Percentiles rank a stretch among this genome's conserved stretches.
Evolutionary conservation across 441 rosid species (phyloP).

Genomic region (Biscutella auriculata): DNA sequence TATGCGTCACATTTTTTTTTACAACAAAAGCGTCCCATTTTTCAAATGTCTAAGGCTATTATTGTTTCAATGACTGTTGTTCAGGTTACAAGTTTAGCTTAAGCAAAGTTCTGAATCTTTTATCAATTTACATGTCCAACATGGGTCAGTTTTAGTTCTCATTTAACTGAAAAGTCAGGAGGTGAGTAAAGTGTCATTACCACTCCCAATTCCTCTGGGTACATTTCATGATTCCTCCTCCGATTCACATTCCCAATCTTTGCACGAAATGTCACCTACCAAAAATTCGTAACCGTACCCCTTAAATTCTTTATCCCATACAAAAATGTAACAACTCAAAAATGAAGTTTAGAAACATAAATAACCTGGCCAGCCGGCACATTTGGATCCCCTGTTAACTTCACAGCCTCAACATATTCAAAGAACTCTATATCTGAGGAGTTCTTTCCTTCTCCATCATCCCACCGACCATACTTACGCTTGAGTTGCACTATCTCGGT

Average conservation of each 20-base stretch:
- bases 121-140: slow-evolving; percentile 3
- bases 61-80: no score
- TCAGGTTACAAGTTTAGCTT: background rate
- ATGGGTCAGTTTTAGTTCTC: background rate
- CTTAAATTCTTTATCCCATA: background rate
- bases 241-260: slow-evolving; percentile 65
- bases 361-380: slow-evolving; percentile 96
- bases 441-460: slow-evolving; percentile 30
- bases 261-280: slow-evolving; percentile 93
- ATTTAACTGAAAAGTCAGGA: background rate
- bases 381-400: slow-evolving; percentile 84
- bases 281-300: slow-evolving; percentile 1
- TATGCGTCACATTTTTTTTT: no score
- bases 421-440: slow-evolving; percentile 65
- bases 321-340: background rate
- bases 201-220: slow-evolving; percentile 88
- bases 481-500: slow-evolving; percentile 84
- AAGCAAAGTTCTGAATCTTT: background rate
- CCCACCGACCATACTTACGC: slow-evolving; percentile 85
- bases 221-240: slow-evolving; percentile 46
- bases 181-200: slow-evolving; percentile 29
- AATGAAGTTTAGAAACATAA: no score
- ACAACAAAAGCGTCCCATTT: no score
- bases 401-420: slow-evolving; percentile 89
- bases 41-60: no score